Percentiles rank a stretch among this genome's conserved stretches.
Conservation (phyloP, 1,139 yeast genomes). For the Yamadazyma dushanensis region DNA sequence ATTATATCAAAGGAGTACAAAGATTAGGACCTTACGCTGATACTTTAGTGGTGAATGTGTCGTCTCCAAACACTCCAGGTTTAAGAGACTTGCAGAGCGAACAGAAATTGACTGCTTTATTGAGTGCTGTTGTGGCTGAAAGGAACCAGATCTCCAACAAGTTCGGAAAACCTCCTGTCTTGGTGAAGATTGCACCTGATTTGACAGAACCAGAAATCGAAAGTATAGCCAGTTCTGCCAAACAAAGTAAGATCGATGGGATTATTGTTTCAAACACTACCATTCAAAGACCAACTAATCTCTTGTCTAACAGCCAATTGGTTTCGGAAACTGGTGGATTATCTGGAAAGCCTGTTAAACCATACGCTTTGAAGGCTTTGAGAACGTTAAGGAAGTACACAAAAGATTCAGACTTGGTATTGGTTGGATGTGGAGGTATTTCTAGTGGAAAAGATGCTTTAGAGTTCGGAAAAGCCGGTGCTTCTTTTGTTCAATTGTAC, state of each 20-base stretch:
- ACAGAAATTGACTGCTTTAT: slow-evolving; percentile 63
- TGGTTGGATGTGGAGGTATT: slow-evolving; percentile 96
- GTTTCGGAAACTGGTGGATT: slow-evolving; percentile 78
- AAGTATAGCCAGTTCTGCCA: slow-evolving; percentile 82
- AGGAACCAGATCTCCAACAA: slow-evolving; percentile 48
- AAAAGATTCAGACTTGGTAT: slow-evolving; percentile 67
- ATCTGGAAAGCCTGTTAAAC: slow-evolving; percentile 90
- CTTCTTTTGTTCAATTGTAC: slow-evolving; percentile 79
- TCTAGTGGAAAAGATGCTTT: slow-evolving; percentile 80
- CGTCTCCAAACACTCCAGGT: slow-evolving; percentile 97
- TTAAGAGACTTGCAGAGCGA: slow-evolving; percentile 83
- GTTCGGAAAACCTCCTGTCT: slow-evolving; percentile 65
- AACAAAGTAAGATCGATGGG: slow-evolving; percentile 79
- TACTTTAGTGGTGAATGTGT: slow-evolving; percentile 86
- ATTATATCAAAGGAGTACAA: slow-evolving; percentile 81
- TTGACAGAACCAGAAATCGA: slow-evolving; percentile 77
- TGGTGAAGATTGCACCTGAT: slow-evolving; percentile 94
- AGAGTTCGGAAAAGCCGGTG: slow-evolving; percentile 93
- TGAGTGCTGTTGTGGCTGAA: slow-evolving; percentile 63
- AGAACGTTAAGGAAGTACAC: slow-evolving; percentile 70
- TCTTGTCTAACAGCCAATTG: slow-evolving; percentile 50
- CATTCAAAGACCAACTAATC: slow-evolving; percentile 65
- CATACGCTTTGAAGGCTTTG: slow-evolving; percentile 71
- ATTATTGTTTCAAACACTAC: slow-evolving; percentile 93
- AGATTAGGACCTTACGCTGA: slow-evolving; percentile 84